Evolutionary conservation across 345 rosid species (phyloP), one percentile per base, ranked within the genome.

Genomic region (Euclidium syriacum): DNA sequence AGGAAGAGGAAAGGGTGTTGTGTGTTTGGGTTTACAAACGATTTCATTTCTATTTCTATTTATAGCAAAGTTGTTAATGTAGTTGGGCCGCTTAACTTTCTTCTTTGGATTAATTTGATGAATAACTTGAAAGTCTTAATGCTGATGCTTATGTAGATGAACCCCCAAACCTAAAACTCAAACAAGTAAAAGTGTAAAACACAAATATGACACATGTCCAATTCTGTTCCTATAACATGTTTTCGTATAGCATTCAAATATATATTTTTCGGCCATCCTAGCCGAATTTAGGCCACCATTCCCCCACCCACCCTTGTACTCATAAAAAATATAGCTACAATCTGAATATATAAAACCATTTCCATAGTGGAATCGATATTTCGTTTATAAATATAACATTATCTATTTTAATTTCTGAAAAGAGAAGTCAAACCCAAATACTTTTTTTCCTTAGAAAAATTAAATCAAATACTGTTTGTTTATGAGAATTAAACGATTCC

Each of bases 281-380:
- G 64, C 71, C 71, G 0, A 32, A 53, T 65, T 65, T 65, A 65
- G 70, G 70, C 54, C 73, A 68, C 61, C 73, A 7, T 52, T 52
- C 39, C 4, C 58, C 50, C 73, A 68, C 60, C 73, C 38, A 68
- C 73, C 46, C 4, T 26, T 32, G 20, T 10, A 33, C 36, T 7
- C n/a, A n/a, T 11, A 60, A 5, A 14, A 34, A 19, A 10, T 4
- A 2, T 54, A 33, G n/a, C 10, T 26, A 15, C 36, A 3, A 39
- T 16, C 27, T 48, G 14, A 36, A 26, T 18, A 11, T 0, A 10
- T 1, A 0, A 20, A 16, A 2, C 35, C 16, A 23, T 27, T 18
- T 63, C n/a, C n/a, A n/a, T n/a, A n/a, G n/a, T n/a, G n/a, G n/a
- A n/a, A n/a, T n/a, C n/a, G n/a, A n/a, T n/a, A n/a, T n/a, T n/a